Percentiles rank a stretch among this genome's conserved stretches.
Conservation (phyloP, 768 basidiomycete species). For the Lactarius vividus region DNA sequence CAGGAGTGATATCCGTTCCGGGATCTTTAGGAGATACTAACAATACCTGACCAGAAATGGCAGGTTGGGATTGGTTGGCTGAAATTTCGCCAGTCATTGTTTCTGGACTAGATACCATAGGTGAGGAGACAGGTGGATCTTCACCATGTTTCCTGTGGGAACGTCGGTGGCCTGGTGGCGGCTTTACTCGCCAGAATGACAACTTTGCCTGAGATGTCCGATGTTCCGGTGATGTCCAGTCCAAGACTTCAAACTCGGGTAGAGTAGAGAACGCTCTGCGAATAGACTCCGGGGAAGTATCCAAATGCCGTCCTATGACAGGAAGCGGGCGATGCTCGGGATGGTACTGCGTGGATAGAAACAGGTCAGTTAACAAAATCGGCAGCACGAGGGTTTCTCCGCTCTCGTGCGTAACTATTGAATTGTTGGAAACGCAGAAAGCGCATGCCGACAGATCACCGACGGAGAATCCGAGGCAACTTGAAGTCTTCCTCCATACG, state of each 20-base stretch:
- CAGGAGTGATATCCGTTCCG: neutral
- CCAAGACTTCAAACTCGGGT: conserved; percentile 55
- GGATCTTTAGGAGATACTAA: conserved; percentile 17
- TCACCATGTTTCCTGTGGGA: conserved; percentile 6
- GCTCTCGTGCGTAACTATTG: neutral
- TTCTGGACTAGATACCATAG: conserved; percentile 1
- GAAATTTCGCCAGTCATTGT: neutral
- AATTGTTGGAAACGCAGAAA: conserved; percentile 37
- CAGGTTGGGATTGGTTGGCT: conserved; percentile 13
- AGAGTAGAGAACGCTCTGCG: conserved; percentile 31
- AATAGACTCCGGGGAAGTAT: conserved; percentile 9
- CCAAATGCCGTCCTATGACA: conserved; percentile 1
- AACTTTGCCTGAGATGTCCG: conserved; percentile 48
- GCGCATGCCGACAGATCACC: conserved; percentile 58
- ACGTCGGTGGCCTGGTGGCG: conserved; percentile 16
- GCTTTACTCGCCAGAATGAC: conserved; percentile 60
- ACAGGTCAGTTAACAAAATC: conserved; percentile 70
- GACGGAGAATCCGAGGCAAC: conserved; percentile 34
- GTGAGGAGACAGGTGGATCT: neutral
- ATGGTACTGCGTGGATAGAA: conserved; percentile 58
- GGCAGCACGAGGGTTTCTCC: conserved; percentile 48
- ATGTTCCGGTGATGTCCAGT: conserved; percentile 56
- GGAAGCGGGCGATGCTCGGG: conserved; percentile 43
- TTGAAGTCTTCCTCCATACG: conserved; percentile 21
- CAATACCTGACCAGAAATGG: conserved; percentile 24